phyloP scores from a whole-genome alignment of 345 rosid genomes.

The Euphorbia lathyris region DNA sequence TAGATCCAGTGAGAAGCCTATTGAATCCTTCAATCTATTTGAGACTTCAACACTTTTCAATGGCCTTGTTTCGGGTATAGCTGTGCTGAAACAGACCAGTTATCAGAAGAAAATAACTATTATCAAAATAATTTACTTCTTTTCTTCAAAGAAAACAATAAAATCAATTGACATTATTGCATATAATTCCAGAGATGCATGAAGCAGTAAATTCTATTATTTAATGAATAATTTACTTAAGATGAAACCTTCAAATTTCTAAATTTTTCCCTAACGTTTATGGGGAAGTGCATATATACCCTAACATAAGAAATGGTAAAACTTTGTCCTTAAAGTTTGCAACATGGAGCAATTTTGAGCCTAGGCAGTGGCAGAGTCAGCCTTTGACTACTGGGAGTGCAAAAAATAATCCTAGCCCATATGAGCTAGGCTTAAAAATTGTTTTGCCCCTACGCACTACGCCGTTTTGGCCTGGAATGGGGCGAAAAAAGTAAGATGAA shows the following conservation, averaged over 20 bases:
- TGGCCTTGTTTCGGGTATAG: constrained; percentile 59
- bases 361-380: no score
- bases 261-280: no score
- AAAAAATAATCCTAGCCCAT: no score
- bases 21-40: constrained; percentile 49
- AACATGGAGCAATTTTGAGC: no score
- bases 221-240: background rate
- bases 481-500: no score
- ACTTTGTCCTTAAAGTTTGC: no score
- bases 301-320: no score
- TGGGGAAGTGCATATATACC: no score
- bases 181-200: background rate
- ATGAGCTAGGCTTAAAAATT: no score
- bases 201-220: background rate
- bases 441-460: no score
- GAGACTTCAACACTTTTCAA: constrained; percentile 54
- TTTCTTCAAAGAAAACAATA: background rate
- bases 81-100: constrained; percentile 67
- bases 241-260: background rate
- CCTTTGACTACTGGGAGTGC: no score
- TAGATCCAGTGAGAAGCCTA: constrained; percentile 60
- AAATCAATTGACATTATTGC: background rate
- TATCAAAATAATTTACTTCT: background rate
- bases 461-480: no score
- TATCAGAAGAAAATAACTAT: constrained; percentile 22